Percentiles rank a stretch among this genome's conserved stretches.
These are phyloP conservation scores for Termitomyces sp. DNA, from an alignment of 768 basidiomycete species.

Conservation along the genomic window DNA sequence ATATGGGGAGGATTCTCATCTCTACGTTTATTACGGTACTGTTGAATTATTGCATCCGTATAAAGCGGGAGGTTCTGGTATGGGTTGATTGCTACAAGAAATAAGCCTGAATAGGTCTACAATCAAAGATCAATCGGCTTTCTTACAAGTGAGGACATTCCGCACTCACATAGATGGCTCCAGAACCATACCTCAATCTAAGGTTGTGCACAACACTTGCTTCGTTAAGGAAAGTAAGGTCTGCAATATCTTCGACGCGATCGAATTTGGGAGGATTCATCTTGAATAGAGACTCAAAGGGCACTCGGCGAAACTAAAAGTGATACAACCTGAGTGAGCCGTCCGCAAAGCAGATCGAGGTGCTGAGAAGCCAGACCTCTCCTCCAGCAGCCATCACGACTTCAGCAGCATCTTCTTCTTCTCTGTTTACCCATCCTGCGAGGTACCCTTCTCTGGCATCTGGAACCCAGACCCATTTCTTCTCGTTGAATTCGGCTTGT, in stretches of 20 bases:
- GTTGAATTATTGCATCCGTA: constrained; percentile 79
- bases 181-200: constrained; percentile 83
- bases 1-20: constrained; percentile 96
- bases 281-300: constrained; percentile 80
- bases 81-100: constrained; percentile 97
- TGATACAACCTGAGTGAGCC: neutral
- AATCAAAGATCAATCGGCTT: constrained; percentile 2
- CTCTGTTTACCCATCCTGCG: constrained; percentile 88
- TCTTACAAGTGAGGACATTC: neutral
- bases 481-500: constrained; percentile 96
- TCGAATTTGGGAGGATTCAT: constrained; percentile 99
- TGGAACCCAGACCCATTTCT: constrained; percentile 98
- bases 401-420: constrained; percentile 77
- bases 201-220: constrained; percentile 99
- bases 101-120: constrained; percentile 92
- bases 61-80: constrained; percentile 92
- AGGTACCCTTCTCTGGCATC: constrained; percentile 91
- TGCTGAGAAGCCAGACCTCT: constrained; percentile 46
- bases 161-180: constrained; percentile 81
- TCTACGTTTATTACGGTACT: constrained; percentile 84
- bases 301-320: constrained; percentile 39
- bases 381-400: constrained; percentile 81
- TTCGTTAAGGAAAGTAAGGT: constrained; percentile 96
- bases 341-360: neutral
- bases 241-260: constrained; percentile 95